These are phyloP conservation scores for Bretschneidera sinensis DNA, from an alignment of 345 rosid species.

Conservation along the genomic window DNA sequence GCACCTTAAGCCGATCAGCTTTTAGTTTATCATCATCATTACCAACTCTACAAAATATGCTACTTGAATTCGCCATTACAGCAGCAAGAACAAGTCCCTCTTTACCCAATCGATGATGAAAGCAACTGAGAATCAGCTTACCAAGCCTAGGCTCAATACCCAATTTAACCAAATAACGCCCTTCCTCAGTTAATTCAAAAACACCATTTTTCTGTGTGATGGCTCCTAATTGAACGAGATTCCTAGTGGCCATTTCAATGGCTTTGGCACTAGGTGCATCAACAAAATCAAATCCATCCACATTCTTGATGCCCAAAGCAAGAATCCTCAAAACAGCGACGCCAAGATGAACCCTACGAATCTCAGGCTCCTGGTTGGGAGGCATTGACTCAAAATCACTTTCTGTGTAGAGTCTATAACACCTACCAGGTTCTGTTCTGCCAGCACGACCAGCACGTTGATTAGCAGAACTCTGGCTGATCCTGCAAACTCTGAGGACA, in stretches of 20 bases:
- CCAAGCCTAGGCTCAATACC: conserved; percentile 94
- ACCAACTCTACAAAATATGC: conserved; percentile 90
- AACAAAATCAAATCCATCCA: conserved; percentile 70
- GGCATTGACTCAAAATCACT: conserved; percentile 53
- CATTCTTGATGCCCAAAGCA: conserved; percentile 58
- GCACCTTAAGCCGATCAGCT: conserved; percentile 77
- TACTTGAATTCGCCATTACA: conserved; percentile 80
- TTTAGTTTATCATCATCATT: conserved; percentile 56
- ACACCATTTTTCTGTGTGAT: conserved; percentile 34
- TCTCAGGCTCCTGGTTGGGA: conserved; percentile 76
- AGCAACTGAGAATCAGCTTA: conserved; percentile 64
- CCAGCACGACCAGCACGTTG: conserved; percentile 99
- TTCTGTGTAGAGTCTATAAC: conserved; percentile 70
- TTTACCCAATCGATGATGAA: conserved; percentile 43
- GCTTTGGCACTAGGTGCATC: conserved; percentile 77
- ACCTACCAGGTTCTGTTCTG: conserved; percentile 81
- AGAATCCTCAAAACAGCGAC: conserved; percentile 81
- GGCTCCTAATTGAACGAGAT: conserved; percentile 79
- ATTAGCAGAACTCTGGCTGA: conserved; percentile 80
- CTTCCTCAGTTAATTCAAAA: conserved; percentile 63
- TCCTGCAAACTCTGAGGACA: conserved; percentile 63
- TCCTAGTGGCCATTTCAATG: conserved; percentile 62
- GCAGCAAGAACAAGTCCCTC: conserved; percentile 94
- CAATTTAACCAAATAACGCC: conserved; percentile 60
- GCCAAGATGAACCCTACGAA: conserved; percentile 88